Evolutionary conservation across 805 yeast species (phyloP), one percentile per base, ranked within the genome.

Genomic region (Kuraishia piskuri): DNA sequence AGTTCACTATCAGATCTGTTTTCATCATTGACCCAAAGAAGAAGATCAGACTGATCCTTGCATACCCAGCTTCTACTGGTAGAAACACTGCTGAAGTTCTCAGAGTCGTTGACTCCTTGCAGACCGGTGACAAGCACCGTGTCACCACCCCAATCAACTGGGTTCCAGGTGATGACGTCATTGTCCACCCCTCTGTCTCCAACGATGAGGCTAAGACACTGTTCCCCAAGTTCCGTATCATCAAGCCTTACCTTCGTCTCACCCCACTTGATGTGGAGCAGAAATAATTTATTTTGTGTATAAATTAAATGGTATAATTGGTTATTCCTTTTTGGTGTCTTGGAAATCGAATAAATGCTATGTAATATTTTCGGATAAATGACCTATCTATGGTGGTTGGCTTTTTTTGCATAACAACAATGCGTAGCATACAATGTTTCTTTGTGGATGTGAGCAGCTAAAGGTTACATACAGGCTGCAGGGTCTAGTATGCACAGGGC

Each of bases 21-120:
- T 84, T 83, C 66, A 75, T 84, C 61, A 83, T 85, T 65, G 90
- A 84, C 67, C 88, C 88, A 54, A 65, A 71, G 54, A 82, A 83
- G 69, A 82, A 76, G 59, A 74, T 84, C 55, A 74, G 90, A 67
- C 72, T 83, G 63, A 79, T 75, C 54, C 72, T 85, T 67, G 71
- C 88, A 22, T 85, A 84, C 67, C 90, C 90, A 45, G 86, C 89
- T 46, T 80, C 88, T 10, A 79, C 86, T 45, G 90, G 90, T 57
- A 76, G 90, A 73, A 84, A 84, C 75, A 81, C 90, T 22, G 85
- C 88, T 51, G 90, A 84, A 66, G 82, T 84, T 46, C 74, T 85
- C 64, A 73, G 90, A 68, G 86, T 80, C 48, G 73, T 84, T 59
- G 90, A 84, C 66, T 82, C 89, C 22, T 74, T 85, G 62, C 89